Evolutionary conservation across 805 yeast genomes (phyloP), one percentile per base, ranked within the genome.

Genomic region (Cyberlindnera euphorbiae): DNA sequence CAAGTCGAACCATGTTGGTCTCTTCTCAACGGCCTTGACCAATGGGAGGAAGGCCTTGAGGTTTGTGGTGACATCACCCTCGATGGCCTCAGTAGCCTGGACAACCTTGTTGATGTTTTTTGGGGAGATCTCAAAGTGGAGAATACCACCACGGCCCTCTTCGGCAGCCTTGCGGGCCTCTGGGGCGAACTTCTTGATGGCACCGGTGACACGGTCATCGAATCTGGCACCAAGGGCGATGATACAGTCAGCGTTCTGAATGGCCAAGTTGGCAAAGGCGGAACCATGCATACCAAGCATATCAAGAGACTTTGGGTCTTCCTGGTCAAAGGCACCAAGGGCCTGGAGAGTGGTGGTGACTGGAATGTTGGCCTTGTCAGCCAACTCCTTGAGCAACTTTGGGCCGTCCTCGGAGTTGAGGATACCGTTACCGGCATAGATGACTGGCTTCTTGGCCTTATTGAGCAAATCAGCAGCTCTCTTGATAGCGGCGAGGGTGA

Each of bases 271-370:
- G 50, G 98, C 98, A 52, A 88, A 87, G 33, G 88, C 96, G 43
- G 80, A 74, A 47, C 98, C 98, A 64, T 93, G 98, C 98, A 93
- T 93, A 53, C 98, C 98, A 49, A 93, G 75, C 94, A 93, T 87
- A 63, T 90, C 96, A 49, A 93, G 66, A 17, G 96, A 82, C 63
- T 88, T 87, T 47, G 79, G 80, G 64, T 89, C 95, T 45, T 71
- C 75, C 68, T 93, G 97, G 64, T 93, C 96, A 55, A 81, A 93
- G 8, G 94, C 84, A 52, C 98, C 98, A 46, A 93, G 73, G 39
- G 84, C 97, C 65, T 89, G 97, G 39, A 93, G 61, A 35, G 97
- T 84, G 18, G 97, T 93, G 30, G 98, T 90, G 44, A 93, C 98
- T 23, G 98, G 98, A 45, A 93, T 90, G 56, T 75, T 71, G 18